Evolutionary conservation across 495 filamentous ascomycete species (phyloP), one percentile per base, ranked within the genome.

Genomic region (Evernia prunastri): DNA sequence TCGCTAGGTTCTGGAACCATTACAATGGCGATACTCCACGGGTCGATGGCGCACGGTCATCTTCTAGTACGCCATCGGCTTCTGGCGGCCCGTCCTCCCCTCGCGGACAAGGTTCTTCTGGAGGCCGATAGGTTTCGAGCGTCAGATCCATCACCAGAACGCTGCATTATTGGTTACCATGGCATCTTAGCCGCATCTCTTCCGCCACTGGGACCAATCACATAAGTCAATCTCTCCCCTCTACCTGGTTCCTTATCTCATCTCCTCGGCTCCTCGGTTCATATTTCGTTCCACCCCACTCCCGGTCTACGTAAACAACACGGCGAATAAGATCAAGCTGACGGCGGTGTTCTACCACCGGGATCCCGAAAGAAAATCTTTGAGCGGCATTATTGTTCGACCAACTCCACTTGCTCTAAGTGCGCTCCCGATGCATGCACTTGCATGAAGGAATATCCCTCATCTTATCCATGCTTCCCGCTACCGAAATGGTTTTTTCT

Each of bases 1-100:
- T 81, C 31, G 75, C 72, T 45, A 77, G 78, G 15, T 83, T 79
- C 63, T 83, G 80, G 80, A 73, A 80, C 63, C 76, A 74, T 59
- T 76, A 73, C 61, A 74, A 73, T 56, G 75, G 72, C 49, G 64
- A 64, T 33, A 10, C 66, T 9, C 17, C 45, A 7, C n/a, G 53
- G 20, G 53, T 64, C n/a, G 56, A 70, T 36, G 66, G 64, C 27
- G 47, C 40, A 33, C 47, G 35, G 20, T 56, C 61, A 51, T 64
- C 63, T 20, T 62, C 58, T 15, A 54, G 29, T 29, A 43, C 60
- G 25, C 11, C 60, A 35, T 58, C 63, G 13, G 65, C 54, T 17
- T 47, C 62, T 58, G 12, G 39, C 42, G n/a, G 40, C 13, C 45
- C 54, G 20, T 59, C 56, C 11, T 40, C 42, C 33, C 13, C 39